Conservation (phyloP, 768 basidiomycete species). For the Russula sp. region DNA sequence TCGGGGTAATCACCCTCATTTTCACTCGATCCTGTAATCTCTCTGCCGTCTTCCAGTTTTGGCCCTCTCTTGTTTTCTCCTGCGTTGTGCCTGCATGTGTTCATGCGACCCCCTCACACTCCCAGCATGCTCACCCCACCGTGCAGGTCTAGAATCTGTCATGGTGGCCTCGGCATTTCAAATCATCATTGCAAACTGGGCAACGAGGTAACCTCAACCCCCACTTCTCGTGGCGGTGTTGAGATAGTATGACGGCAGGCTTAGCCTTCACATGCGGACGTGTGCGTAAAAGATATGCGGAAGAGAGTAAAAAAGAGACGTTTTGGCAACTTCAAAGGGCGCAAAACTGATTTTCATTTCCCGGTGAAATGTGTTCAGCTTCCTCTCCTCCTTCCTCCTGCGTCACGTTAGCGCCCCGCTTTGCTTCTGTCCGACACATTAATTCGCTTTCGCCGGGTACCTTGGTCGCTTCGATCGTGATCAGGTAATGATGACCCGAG, state of each 20-base stretch:
- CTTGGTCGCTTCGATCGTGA: slow-evolving; percentile 12
- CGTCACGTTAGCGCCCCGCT: background rate
- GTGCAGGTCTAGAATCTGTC: slow-evolving; percentile 12
- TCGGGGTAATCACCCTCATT: too few species aligned
- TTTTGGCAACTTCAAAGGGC: background rate
- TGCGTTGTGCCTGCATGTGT: background rate
- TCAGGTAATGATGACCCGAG: slow-evolving; percentile 4
- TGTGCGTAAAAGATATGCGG: background rate
- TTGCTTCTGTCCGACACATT: background rate
- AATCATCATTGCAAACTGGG: slow-evolving; percentile 5
- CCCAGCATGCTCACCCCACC: background rate
- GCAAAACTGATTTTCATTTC: slow-evolving; percentile 16
- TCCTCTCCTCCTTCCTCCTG: background rate
- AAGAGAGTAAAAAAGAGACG: background rate
- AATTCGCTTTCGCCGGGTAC: slow-evolving; percentile 6
- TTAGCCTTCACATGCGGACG: background rate
- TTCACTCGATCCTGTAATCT: background rate
- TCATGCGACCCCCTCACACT: background rate
- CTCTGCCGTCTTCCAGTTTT: background rate
- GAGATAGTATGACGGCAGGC: background rate
- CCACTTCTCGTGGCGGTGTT: background rate
- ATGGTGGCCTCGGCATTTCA: background rate
- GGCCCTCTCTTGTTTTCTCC: background rate
- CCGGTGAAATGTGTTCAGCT: background rate
- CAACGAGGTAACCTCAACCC: slow-evolving; percentile 7